Conservation (phyloP, 2,329 filamentous ascomycete genomes). For the Taxawa tesnikishii region DNA sequence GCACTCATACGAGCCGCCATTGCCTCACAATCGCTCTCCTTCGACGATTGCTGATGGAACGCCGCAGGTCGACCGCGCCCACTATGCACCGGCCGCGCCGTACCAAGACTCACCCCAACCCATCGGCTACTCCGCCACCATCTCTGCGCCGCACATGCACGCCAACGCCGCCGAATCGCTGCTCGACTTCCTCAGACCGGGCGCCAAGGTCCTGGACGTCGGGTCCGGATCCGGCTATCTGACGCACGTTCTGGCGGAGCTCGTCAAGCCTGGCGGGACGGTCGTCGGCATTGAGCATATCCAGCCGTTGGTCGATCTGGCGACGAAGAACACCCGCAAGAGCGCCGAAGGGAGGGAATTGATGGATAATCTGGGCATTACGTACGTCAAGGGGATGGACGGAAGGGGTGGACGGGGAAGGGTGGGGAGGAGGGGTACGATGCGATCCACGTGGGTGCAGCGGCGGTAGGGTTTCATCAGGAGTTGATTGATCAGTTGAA, state of each 20-base stretch:
- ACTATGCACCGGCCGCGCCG: conserved; percentile 61
- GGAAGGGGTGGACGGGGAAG: conserved; percentile 32
- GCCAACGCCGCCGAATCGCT: conserved; percentile 52
- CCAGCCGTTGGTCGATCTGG: conserved; percentile 30
- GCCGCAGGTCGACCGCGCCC: conserved; percentile 66
- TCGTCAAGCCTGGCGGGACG: conserved; percentile 42
- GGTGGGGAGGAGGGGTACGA: conserved; percentile 54
- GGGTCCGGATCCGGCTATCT: conserved; percentile 54
- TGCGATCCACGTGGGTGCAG: conserved; percentile 90
- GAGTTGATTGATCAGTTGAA: conserved; percentile 66
- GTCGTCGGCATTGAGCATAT: conserved; percentile 40
- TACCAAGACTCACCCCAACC: conserved; percentile 63
- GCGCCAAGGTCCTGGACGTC: conserved; percentile 35
- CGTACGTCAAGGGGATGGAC: conserved; percentile 58
- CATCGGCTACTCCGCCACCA: conserved; percentile 57
- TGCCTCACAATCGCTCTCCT: neutral
- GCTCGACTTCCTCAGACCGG: conserved; percentile 42
- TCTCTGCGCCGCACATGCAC: conserved; percentile 65
- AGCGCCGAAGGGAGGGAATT: conserved; percentile 37
- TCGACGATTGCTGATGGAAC: neutral
- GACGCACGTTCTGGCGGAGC: conserved; percentile 74
- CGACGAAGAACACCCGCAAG: conserved; percentile 29
- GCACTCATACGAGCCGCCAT: neutral
- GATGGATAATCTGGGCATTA: conserved; percentile 50
- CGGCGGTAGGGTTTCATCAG: conserved; percentile 60